Evolutionary conservation across 2,329 filamentous ascomycete genomes (phyloP), one percentile per base, ranked within the genome.

Genomic region (Xylaria sp.): DNA sequence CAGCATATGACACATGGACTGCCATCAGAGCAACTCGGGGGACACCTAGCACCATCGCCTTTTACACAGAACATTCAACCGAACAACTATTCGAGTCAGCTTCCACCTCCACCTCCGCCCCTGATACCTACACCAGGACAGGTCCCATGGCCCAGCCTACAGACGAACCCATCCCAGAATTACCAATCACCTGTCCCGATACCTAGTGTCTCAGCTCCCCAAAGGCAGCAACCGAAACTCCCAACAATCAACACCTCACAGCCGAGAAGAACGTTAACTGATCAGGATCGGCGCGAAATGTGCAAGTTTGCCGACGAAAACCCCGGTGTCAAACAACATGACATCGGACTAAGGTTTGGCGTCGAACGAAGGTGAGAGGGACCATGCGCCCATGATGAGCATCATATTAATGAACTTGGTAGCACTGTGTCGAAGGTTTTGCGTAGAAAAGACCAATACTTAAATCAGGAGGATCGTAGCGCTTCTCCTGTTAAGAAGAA

Each of bases 351-450:
- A 68, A 90, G 94, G 79, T 99, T 99, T 82, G 95, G 94, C 44
- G 96, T 99, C 62, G 96, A 99, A 83, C 86, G 96, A 91, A 98
- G 96, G 96, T 98, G 90, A 80, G 83, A 65, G 72, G 28, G 63
- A 68, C 18, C 25, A 51, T 60, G 59, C 39, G 63, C 74, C 62
- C 28, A 39, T 62, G 63, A 48, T 41, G 50, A 69, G 63, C 44
- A 39, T 39, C 48, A 51, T 68, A 76, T 77, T 82, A 76, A 81
- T 77, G 50, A 61, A 20, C 64, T 58, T 50, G 76, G 66, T 80
- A 99, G 96, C 83, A 99, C 96, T 58, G 96, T 99, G n/a, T 99
- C 96, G 64, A 99, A 99, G 80, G 96, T 98, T 65, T 82, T 99
- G 73, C 91, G 95, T 63, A 91, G 97, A 77, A 97, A 95, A 83